These are phyloP conservation scores for Cytospora paraplurivora DNA, from an alignment of 2,329 filamentous ascomycete species.

Conservation along the genomic window DNA sequence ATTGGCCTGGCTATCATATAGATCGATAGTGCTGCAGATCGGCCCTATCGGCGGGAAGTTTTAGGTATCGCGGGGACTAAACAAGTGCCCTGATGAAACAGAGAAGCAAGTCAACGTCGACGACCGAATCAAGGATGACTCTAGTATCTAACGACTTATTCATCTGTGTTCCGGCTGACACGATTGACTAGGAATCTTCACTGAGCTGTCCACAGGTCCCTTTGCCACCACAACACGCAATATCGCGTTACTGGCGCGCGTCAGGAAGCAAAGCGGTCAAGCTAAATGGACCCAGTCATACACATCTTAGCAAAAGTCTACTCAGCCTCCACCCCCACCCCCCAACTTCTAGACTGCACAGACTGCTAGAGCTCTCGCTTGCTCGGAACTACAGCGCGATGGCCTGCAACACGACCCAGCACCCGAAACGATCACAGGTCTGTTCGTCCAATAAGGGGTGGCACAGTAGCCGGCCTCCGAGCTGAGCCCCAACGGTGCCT, in stretches of 20 bases:
- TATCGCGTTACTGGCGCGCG: slow-evolving; percentile 3
- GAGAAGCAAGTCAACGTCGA: background rate
- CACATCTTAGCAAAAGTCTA: background rate
- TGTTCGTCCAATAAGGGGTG: slow-evolving; percentile 11
- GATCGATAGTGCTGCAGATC: slow-evolving; percentile 3
- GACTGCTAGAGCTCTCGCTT: slow-evolving; percentile 1
- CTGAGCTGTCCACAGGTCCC: background rate
- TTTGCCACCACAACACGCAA: background rate
- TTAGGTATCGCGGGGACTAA: background rate
- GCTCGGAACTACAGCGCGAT: slow-evolving; percentile 7
- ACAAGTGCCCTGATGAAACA: background rate
- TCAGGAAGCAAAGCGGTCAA: slow-evolving; percentile 15
- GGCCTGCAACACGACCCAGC: too few species aligned
- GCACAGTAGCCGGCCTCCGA: background rate
- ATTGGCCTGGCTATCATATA: background rate
- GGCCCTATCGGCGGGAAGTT: background rate
- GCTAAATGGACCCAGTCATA: slow-evolving; percentile 11
- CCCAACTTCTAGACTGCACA: too few species aligned
- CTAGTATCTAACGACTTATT: too few species aligned
- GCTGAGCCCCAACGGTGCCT: slow-evolving; percentile 11
- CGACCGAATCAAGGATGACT: background rate
- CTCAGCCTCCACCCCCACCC: background rate
- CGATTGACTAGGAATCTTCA: background rate
- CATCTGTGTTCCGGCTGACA: background rate
- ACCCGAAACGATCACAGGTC: background rate